Base-by-base conservation (phyloP, 495 filamentous ascomycete species). In the Neurospora sp. region DNA sequence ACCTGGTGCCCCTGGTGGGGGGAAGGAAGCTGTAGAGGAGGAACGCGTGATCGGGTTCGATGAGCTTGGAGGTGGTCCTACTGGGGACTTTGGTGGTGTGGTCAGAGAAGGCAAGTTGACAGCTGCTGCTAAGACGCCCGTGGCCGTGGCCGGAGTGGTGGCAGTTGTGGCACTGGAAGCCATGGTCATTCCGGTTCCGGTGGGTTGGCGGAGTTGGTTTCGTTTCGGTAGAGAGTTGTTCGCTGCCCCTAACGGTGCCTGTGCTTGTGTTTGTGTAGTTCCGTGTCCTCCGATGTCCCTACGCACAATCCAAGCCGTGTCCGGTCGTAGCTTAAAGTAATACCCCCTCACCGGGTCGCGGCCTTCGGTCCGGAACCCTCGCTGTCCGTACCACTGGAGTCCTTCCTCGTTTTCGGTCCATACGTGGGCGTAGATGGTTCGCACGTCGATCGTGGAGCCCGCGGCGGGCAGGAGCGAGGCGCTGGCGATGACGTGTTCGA, bases 381-480 rank as follows among this genome's bases (percentile, higher is more conserved):
- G 86, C 72, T 88, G 87, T 27, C 80, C 75, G 85, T 99, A 99
- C 96, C 96, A 99, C 73, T 88, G 87, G 79, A 96, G 80, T 0
- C 88, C 96, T 54, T 97, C 96, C 12, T 88, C 87, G 78, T 99
- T 98, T 73, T 91, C 90, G 74, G 96, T 93, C 91, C 97, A 98
- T 3, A 98, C 96, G 83, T 99, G 96, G 16, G 96, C 96, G 71
- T 92, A 94, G 12, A 84, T 87, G 16, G 83, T 85, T 27, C 82
- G 83, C 12, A 91, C 82, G 27, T 86, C 82, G 54, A 89, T 86
- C 23, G 82, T 82, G 4, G 75, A 81, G 54, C 79, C 75, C 44
- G 80, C 71, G 37, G 77, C 77, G 9, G 76, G 72, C 73, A 85
- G 77, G 72, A 81, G 35, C 70, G 77, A 71, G 23, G 82, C 83